phyloP scores from a whole-genome alignment of 2,329 filamentous ascomycete species.

The Pestalotiopsis sp. region DNA sequence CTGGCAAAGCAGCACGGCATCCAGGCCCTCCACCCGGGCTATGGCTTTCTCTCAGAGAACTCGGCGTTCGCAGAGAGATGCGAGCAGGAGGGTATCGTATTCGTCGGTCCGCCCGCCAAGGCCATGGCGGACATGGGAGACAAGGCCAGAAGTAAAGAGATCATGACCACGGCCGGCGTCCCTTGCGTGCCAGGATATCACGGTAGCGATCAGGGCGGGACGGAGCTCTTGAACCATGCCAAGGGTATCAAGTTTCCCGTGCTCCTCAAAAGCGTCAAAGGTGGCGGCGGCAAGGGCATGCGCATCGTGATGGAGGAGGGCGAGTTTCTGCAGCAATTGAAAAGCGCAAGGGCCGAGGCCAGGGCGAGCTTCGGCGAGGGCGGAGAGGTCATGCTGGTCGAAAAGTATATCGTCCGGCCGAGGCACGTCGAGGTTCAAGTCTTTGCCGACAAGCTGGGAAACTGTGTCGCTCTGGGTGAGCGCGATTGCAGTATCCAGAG shows the following conservation, averaged over 20 bases:
- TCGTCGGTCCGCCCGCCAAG: constrained; percentile 85
- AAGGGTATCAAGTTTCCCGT: constrained; percentile 70
- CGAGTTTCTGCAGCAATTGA: constrained; percentile 72
- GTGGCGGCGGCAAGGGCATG: constrained; percentile 85
- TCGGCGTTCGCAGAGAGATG: constrained; percentile 86
- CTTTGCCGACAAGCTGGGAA: constrained; percentile 80
- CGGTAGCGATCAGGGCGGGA: constrained; percentile 75
- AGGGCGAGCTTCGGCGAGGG: constrained; percentile 79
- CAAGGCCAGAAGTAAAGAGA: constrained; percentile 80
- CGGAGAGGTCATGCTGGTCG: constrained; percentile 80
- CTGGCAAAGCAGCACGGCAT: constrained; percentile 86
- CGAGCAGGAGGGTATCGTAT: constrained; percentile 85
- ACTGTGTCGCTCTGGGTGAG: constrained; percentile 83
- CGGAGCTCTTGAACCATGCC: constrained; percentile 67
- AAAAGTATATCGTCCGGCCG: constrained; percentile 78
- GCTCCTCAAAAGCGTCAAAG: constrained; percentile 78
- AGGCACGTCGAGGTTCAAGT: constrained; percentile 90
- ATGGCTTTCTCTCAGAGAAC: constrained; percentile 96
- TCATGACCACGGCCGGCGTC: constrained; percentile 94
- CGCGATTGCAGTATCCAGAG: constrained; percentile 87
- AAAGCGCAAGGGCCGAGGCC: constrained; percentile 75
- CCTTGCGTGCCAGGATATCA: constrained; percentile 97
- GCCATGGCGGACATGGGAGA: constrained; percentile 76
- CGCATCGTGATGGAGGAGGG: constrained; percentile 69
- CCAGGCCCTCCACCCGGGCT: constrained; percentile 91